A percentile compares a stretch with the other conserved stretches of the same genome.
phyloP scores from a whole-genome alignment of 2,329 filamentous ascomycete species.

The Ascochyta koolunga region DNA sequence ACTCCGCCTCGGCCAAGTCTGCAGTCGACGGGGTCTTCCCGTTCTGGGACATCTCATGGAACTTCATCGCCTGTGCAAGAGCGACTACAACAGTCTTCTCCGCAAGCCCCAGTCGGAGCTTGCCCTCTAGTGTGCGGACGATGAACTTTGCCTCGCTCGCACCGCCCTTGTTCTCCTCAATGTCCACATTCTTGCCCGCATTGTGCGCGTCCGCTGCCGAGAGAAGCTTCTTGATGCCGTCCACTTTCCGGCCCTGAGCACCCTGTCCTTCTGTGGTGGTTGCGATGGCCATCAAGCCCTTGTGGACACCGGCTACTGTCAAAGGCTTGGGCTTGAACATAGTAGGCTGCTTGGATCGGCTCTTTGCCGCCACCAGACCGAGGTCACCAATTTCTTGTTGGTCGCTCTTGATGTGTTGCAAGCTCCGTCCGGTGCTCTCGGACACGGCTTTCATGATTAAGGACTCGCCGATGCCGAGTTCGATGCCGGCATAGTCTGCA shows the following conservation, averaged over 20 bases:
- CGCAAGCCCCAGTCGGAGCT: slow-evolving; percentile 86
- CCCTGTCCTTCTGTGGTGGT: slow-evolving; percentile 84
- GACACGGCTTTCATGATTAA: slow-evolving; percentile 99
- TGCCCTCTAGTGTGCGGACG: slow-evolving; percentile 91
- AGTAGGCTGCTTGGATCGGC: slow-evolving; percentile 89
- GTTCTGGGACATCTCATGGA: slow-evolving; percentile 76
- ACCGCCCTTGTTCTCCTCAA: slow-evolving; percentile 89
- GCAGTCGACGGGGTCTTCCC: slow-evolving; percentile 74
- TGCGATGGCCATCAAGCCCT: slow-evolving; percentile 86
- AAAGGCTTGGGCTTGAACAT: slow-evolving; percentile 98
- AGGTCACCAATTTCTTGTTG: slow-evolving; percentile 97
- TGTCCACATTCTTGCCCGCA: slow-evolving; percentile 73
- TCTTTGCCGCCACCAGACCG: slow-evolving; percentile 93
- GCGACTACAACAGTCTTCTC: slow-evolving; percentile 92
- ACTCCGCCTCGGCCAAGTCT: slow-evolving; percentile 82
- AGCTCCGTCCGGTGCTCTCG: slow-evolving; percentile 86
- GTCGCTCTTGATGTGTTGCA: slow-evolving; percentile 90
- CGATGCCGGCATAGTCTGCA: slow-evolving; percentile 93
- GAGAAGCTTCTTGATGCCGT: slow-evolving; percentile 94
- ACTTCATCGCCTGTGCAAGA: slow-evolving; percentile 84
- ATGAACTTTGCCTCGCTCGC: slow-evolving; percentile 95
- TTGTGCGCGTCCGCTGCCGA: slow-evolving; percentile 81
- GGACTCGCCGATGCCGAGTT: slow-evolving; percentile 97
- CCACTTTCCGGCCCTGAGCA: slow-evolving; percentile 88
- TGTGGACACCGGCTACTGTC: slow-evolving; percentile 84